phyloP scores from a whole-genome alignment of 2,329 filamentous ascomycete genomes.

The Ophiostoma pallidulum region DNA sequence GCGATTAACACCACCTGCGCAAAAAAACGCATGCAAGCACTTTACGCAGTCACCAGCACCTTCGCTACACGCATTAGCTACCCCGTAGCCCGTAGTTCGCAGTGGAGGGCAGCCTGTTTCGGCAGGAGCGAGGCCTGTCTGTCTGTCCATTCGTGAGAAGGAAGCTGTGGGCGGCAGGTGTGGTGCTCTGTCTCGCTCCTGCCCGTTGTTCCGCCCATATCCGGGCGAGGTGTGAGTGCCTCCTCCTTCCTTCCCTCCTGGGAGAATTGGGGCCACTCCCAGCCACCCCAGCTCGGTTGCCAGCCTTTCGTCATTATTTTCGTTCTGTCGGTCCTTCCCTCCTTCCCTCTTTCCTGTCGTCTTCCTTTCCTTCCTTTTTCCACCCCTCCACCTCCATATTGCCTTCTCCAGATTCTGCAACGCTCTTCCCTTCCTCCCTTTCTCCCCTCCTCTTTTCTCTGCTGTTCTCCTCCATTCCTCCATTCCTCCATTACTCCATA shows the following conservation, averaged over 20 bases:
- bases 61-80: constrained; percentile 1
- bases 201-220: background rate
- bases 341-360: background rate
- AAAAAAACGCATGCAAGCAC: constrained; percentile 6
- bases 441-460: background rate
- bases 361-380: background rate
- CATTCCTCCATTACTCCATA: too few species aligned
- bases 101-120: too few species aligned
- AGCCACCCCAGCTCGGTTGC: background rate
- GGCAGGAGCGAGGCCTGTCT: too few species aligned
- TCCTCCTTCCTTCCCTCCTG: too few species aligned
- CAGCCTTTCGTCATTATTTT: background rate
- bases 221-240: too few species aligned
- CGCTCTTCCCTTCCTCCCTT: background rate
- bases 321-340: background rate
- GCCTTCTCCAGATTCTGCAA: too few species aligned
- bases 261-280: constrained; percentile 2
- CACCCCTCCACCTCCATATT: background rate
- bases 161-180: too few species aligned
- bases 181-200: background rate
- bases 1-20: too few species aligned
- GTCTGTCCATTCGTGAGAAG: too few species aligned
- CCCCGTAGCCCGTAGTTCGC: too few species aligned
- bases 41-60: constrained; percentile 1
- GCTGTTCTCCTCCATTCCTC: too few species aligned